Percentiles rank a stretch among this genome's conserved stretches.
Conservation (phyloP, 2,329 filamentous ascomycete genomes). For the Hymenoscyphus salicellus region DNA sequence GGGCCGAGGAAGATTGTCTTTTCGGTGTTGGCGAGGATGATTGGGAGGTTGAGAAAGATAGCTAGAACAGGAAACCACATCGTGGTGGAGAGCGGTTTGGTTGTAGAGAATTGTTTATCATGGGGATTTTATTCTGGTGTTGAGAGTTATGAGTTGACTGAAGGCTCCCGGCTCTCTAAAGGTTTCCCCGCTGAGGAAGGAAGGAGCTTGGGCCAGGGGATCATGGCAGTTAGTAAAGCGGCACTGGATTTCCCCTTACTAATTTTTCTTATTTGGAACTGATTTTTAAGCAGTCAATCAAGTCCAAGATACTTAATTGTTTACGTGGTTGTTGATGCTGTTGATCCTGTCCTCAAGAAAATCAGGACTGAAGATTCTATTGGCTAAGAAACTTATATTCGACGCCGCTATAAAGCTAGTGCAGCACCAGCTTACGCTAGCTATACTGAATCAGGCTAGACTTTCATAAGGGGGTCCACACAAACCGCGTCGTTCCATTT, state of each 20-base stretch:
- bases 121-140: not conserved
- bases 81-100: not conserved
- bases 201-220: no score
- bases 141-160: not conserved
- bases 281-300: no score
- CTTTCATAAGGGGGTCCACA: not conserved
- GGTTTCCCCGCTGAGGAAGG: no score
- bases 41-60: slow-evolving; percentile 18
- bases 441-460: not conserved
- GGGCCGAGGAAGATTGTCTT: slow-evolving; percentile 87
- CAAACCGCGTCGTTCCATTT: slow-evolving; percentile 12
- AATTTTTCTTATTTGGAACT: no score
- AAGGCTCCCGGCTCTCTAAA: not conserved
- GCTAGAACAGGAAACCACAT: slow-evolving; percentile 23
- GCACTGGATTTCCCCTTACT: no score
- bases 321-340: not conserved
- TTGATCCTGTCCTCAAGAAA: not conserved
- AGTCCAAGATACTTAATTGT: no score
- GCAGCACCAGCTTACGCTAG: not conserved
- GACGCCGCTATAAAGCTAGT: not conserved
- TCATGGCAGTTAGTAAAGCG: no score
- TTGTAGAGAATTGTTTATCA: not conserved
- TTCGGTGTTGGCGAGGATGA: slow-evolving; percentile 71
- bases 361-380: no score
- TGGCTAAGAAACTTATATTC: no score